These are phyloP conservation scores for Aspergillus tamarii DNA, from an alignment of 2,329 filamentous ascomycete genomes.

Conservation along the genomic window DNA sequence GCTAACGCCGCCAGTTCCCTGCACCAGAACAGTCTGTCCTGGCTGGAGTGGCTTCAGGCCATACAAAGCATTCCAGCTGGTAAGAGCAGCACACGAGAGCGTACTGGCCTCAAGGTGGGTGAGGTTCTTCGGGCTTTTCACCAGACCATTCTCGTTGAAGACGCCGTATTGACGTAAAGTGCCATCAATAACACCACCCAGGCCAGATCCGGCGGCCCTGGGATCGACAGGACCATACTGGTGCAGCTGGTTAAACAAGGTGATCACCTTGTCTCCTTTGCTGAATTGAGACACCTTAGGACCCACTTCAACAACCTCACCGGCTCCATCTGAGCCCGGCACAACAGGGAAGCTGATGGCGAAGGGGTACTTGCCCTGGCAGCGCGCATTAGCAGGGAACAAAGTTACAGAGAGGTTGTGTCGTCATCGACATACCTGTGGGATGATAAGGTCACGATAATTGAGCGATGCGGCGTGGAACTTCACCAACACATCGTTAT, in stretches of 20 bases:
- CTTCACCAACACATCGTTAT: constrained; percentile 73
- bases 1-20: constrained; percentile 64
- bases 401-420: constrained; percentile 24
- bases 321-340: constrained; percentile 44
- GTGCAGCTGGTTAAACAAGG: constrained; percentile 62
- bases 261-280: constrained; percentile 60
- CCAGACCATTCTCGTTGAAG: constrained; percentile 70
- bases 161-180: constrained; percentile 68
- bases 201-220: constrained; percentile 54
- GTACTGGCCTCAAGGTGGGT: constrained; percentile 59
- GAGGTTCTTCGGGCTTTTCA: constrained; percentile 62
- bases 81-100: constrained; percentile 64
- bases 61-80: constrained; percentile 68
- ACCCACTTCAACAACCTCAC: constrained; percentile 56
- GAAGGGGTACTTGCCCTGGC: constrained; percentile 39
- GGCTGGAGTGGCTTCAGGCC: constrained; percentile 58
- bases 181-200: constrained; percentile 71
- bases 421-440: constrained; percentile 49
- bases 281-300: constrained; percentile 60
- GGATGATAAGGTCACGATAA: constrained; percentile 54
- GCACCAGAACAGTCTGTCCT: constrained; percentile 61
- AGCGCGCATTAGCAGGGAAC: constrained; percentile 1
- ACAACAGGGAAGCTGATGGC: constrained; percentile 35
- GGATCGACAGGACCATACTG: constrained; percentile 52
- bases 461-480: constrained; percentile 55